Evolutionary conservation across 345 rosid genomes (phyloP), one percentile per base, ranked within the genome.

Genomic region (Melaleuca quinquenervia): DNA sequence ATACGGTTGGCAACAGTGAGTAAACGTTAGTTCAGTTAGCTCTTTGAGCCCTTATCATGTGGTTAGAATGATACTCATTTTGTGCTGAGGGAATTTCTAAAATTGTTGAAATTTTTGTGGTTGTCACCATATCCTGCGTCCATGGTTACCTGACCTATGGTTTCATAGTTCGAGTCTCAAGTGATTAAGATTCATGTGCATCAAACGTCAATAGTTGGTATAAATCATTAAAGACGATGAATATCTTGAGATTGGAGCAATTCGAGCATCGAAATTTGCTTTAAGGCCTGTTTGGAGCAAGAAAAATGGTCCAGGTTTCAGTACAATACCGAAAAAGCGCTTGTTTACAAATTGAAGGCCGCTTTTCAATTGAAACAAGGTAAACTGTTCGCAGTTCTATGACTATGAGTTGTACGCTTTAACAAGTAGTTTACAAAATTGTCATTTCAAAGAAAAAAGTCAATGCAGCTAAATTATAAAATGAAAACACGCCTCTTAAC

Each of bases 1-100:
- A 22, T 88, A 90, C 54, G 89, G 90, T 85, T 88, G 91, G 91
- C 90, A 87, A 85, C 90, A 88, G 50, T 86, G 50, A 85, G 49
- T 1, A 9, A 56, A 53, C 41, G 56, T n/a, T 6, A 12, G 84
- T 53, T 27, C 36, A 50, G 20, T 50, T 58, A 36, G 24, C 48
- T 70, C 78, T 70, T 32, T 70, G 78, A 45, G 36, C 78, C 78
- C 45, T 64, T 16, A 32, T 10, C 2, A n/a, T 70, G 78, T 32
- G 24, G 78, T 70, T 18, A 45, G 24, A 70, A 32, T 32, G 78
- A 70, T 70, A 24, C 36, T 32, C 3, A 70, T 70, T 70, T 70
- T 70, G 78, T 70, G 22, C 78, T 11, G 22, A 70, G 24, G 24
- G 45, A 32, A 58, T 32, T 58, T 58, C 8, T 58, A 27, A n/a